phyloP scores from a whole-genome alignment of 164 flowering plant species.

The Macadamia integrifolia region DNA sequence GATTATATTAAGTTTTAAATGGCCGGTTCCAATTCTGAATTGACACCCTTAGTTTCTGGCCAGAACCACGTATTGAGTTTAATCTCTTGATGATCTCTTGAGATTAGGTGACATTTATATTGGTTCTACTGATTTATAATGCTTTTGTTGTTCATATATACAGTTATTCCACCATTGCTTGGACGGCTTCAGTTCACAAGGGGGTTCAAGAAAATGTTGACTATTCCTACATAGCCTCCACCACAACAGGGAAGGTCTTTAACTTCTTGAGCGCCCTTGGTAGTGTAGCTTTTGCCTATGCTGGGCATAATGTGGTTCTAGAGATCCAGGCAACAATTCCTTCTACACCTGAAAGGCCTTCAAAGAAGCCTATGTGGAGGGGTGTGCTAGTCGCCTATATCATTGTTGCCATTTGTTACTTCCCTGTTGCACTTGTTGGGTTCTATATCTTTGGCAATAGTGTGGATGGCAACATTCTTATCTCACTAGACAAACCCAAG shows the following conservation, averaged over 20 bases:
- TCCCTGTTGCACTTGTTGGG: slow-evolving; percentile 56
- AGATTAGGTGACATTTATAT: no score
- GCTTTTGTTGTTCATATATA: not conserved
- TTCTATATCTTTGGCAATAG: slow-evolving; percentile 44
- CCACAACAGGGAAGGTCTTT: slow-evolving; percentile 29
- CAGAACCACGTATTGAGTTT: no score
- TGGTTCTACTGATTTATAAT: no score
- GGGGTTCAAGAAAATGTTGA: slow-evolving; percentile 38
- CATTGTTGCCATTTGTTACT: slow-evolving; percentile 43
- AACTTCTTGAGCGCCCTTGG: slow-evolving; percentile 51
- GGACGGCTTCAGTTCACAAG: slow-evolving; percentile 37
- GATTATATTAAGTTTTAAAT: no score
- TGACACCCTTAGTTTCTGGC: no score
- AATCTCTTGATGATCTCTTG: no score
- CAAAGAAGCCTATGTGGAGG: slow-evolving; percentile 64
- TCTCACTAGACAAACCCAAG: slow-evolving; percentile 40
- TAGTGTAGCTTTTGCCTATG: slow-evolving; percentile 60
- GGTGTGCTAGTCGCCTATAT: slow-evolving; percentile 48
- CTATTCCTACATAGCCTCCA: slow-evolving; percentile 26
- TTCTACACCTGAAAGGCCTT: slow-evolving; percentile 55
- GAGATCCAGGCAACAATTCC: slow-evolving; percentile 76
- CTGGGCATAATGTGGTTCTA: slow-evolving; percentile 67
- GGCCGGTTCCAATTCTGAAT: no score
- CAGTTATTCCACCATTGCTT: slow-evolving; percentile 59
- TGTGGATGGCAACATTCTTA: slow-evolving; percentile 51